Conservation (phyloP, 306 rosid genomes). For the Lathyrus aphaca region DNA sequence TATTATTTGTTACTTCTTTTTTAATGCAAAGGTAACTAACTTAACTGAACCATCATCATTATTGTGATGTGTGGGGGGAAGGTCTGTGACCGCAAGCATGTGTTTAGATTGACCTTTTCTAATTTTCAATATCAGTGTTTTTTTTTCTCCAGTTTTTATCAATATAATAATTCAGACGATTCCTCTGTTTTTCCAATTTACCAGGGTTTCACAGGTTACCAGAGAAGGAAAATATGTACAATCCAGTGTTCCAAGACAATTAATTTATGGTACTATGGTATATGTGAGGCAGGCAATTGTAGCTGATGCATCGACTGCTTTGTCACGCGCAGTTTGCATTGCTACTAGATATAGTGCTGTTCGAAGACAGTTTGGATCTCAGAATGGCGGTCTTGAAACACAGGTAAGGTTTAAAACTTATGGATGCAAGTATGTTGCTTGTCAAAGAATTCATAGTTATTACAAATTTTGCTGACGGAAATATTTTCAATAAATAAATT, state of each 20-base stretch:
- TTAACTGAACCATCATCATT: no score
- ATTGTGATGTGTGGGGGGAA: constrained; percentile 10
- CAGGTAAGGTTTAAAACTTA: constrained; percentile 57
- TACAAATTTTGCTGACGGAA: constrained; percentile 2
- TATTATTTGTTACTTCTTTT: neutral
- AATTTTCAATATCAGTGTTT: no score
- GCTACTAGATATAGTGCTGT: constrained; percentile 98
- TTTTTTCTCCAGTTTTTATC: no score
- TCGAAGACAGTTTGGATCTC: constrained; percentile 90
- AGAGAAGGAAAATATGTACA: constrained; percentile 86
- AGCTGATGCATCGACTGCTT: constrained; percentile 81
- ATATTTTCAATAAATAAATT: neutral
- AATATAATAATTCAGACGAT: neutral
- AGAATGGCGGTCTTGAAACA: constrained; percentile 72
- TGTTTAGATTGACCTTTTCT: neutral
- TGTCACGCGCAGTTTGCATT: constrained; percentile 95
- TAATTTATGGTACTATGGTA: constrained; percentile 95
- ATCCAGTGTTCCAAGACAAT: constrained; percentile 85
- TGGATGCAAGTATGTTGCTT: constrained; percentile 24
- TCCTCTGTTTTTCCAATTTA: constrained; percentile 37
- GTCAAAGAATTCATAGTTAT: constrained; percentile 17
- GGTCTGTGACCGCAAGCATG: neutral
- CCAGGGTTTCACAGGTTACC: constrained; percentile 90
- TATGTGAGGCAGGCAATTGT: constrained; percentile 85
- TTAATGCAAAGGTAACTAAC: neutral